A percentile compares a stretch with the other conserved stretches of the same genome.
These are phyloP conservation scores for Botryosphaeria dothidea DNA, from an alignment of 2,329 filamentous ascomycete species.

Conservation along the genomic window DNA sequence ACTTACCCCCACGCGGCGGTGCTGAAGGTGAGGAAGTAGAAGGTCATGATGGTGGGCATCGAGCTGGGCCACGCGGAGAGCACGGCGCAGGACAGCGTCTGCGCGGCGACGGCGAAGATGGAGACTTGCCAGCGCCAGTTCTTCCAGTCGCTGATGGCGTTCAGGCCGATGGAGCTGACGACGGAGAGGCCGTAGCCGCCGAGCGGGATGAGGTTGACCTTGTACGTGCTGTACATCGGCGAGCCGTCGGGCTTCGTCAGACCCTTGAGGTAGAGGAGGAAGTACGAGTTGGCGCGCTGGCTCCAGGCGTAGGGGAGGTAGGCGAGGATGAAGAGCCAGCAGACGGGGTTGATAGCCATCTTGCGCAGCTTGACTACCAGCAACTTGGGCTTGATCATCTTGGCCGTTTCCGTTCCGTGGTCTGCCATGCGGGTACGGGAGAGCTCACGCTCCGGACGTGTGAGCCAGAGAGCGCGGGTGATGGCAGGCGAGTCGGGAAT, in stretches of 20 bases:
- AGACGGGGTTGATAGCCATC: constrained; percentile 19
- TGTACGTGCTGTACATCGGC: constrained; percentile 20
- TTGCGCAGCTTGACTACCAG: constrained; percentile 17
- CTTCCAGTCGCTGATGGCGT: constrained; percentile 21
- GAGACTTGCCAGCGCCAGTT: constrained; percentile 22
- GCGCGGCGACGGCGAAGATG: constrained; percentile 10
- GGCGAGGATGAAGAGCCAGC: constrained; percentile 20
- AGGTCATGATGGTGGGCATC: constrained; percentile 19
- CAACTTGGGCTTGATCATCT: constrained; percentile 12
- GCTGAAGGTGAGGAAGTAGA: constrained; percentile 22
- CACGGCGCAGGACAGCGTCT: constrained; percentile 11
- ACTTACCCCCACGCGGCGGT: constrained; percentile 21
- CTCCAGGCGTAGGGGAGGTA: constrained; percentile 22
- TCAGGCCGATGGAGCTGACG: constrained; percentile 19
- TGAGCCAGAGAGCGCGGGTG: constrained; percentile 23
- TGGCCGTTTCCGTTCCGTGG: constrained; percentile 10
- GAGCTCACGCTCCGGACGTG: not conserved
- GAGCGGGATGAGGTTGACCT: constrained; percentile 23
- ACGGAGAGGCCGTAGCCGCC: constrained; percentile 21
- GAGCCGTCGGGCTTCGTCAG: constrained; percentile 18
- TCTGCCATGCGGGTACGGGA: not conserved
- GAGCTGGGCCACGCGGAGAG: constrained; percentile 20
- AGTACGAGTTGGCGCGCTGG: constrained; percentile 23
- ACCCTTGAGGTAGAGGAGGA: constrained; percentile 22
- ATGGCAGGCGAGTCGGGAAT: constrained; percentile 22